phyloP scores from a whole-genome alignment of 768 basidiomycete species.

The Pluteus cervinus region DNA sequence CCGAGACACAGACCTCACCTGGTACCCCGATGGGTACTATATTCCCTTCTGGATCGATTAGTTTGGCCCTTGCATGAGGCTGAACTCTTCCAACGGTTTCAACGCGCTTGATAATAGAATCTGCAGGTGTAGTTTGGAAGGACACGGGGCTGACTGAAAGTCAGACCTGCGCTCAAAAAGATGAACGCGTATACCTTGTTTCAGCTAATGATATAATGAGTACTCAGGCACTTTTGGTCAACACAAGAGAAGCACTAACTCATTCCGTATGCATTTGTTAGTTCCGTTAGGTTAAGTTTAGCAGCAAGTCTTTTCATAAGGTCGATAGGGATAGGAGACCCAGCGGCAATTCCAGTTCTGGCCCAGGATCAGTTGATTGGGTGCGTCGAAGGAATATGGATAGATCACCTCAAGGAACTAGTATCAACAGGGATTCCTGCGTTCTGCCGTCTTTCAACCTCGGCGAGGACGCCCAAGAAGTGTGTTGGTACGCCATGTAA shows the following conservation, averaged over 20 bases:
- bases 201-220: constrained; percentile 42
- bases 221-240: constrained; percentile 4
- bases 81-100: constrained; percentile 77
- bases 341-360: constrained; percentile 81
- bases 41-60: constrained; percentile 53
- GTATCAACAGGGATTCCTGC: constrained; percentile 43
- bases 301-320: constrained; percentile 69
- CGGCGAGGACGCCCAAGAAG: constrained; percentile 67
- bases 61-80: constrained; percentile 74
- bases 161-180: background rate
- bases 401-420: constrained; percentile 45
- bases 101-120: constrained; percentile 67
- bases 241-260: constrained; percentile 41
- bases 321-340: constrained; percentile 72
- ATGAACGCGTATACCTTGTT: constrained; percentile 42
- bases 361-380: too few relatives aligned
- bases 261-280: constrained; percentile 85
- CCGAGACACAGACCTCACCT: constrained; percentile 69
- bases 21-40: constrained; percentile 67
- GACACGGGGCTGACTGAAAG: constrained; percentile 58
- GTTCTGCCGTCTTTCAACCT: constrained; percentile 50
- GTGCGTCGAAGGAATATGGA: constrained; percentile 3
- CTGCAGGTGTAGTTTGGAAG: constrained; percentile 69
- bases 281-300: constrained; percentile 59
- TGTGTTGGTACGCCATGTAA: constrained; percentile 86